These are phyloP conservation scores for Fusarium verrucosum DNA, from an alignment of 2,329 filamentous ascomycete species.

Conservation along the genomic window DNA sequence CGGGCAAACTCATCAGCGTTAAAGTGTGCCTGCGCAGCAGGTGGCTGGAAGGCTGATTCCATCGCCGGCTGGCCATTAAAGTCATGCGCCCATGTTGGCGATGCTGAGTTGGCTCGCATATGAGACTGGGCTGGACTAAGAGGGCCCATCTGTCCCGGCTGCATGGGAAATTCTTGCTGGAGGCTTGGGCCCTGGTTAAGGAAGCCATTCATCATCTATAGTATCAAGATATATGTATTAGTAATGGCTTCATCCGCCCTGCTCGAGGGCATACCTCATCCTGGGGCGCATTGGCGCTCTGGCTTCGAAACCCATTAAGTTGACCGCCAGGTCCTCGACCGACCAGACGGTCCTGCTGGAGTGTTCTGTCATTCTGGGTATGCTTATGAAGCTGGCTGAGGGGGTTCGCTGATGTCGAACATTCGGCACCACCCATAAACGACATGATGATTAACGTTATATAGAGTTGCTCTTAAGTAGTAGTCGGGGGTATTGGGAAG, in stretches of 20 bases:
- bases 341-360: slow-evolving; percentile 89
- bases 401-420: slow-evolving; percentile 94
- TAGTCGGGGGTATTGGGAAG: slow-evolving; percentile 12
- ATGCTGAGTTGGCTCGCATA: slow-evolving; percentile 63
- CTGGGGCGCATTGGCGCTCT: slow-evolving; percentile 72
- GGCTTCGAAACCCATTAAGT: slow-evolving; percentile 80
- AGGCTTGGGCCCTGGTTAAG: slow-evolving; percentile 77
- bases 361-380: slow-evolving; percentile 92
- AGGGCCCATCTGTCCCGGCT: slow-evolving; percentile 56
- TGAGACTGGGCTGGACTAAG: slow-evolving; percentile 62
- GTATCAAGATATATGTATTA: slow-evolving; percentile 39
- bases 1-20: slow-evolving; percentile 85
- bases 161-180: slow-evolving; percentile 64
- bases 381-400: slow-evolving; percentile 98
- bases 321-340: slow-evolving; percentile 76
- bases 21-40: slow-evolving; percentile 69
- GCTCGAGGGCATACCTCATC: slow-evolving; percentile 68
- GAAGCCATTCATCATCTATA: slow-evolving; percentile 91
- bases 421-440: slow-evolving; percentile 94
- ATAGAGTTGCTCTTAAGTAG: slow-evolving; percentile 1
- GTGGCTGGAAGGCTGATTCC: slow-evolving; percentile 74
- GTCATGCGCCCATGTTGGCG: slow-evolving; percentile 64
- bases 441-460: slow-evolving; percentile 71
- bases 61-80: slow-evolving; percentile 70
- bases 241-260: slow-evolving; percentile 39